These are phyloP conservation scores for Backusella liffmaniae DNA, from an alignment of 192 early-diverging fungal genomes.

Conservation along the genomic window DNA sequence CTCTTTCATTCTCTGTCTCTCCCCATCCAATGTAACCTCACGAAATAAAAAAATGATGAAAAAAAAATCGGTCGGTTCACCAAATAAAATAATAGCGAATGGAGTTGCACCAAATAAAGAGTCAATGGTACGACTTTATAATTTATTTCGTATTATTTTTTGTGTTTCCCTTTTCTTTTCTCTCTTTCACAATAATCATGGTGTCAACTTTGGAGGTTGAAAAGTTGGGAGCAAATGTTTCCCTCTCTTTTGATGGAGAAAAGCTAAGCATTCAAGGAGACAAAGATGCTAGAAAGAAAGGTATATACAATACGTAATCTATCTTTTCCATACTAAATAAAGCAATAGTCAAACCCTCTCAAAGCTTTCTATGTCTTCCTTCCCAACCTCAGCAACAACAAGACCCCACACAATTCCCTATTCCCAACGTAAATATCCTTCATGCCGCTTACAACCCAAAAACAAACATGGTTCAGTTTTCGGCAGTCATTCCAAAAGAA, in stretches of 20 bases:
- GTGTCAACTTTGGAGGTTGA: neutral
- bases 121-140: neutral
- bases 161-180: neutral
- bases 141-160: neutral
- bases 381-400: constrained; percentile 9
- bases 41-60: neutral
- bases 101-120: neutral
- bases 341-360: constrained; percentile 12
- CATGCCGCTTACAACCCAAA: neutral
- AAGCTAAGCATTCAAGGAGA: constrained; percentile 31
- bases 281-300: constrained; percentile 11
- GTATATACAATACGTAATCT: neutral
- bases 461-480: constrained; percentile 28
- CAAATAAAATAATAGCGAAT: constrained; percentile 3
- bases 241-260: constrained; percentile 27
- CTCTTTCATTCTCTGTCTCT: neutral
- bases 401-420: constrained; percentile 26
- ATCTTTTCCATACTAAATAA: too few species aligned
- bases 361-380: constrained; percentile 23
- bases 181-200: neutral
- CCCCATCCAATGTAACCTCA: neutral
- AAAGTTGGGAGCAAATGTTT: constrained; percentile 9
- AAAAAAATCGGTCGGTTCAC: neutral
- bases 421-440: constrained; percentile 20
- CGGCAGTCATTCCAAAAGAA: constrained; percentile 22